These are phyloP conservation scores for Russula compacta DNA, from an alignment of 768 basidiomycete genomes.

Conservation along the genomic window DNA sequence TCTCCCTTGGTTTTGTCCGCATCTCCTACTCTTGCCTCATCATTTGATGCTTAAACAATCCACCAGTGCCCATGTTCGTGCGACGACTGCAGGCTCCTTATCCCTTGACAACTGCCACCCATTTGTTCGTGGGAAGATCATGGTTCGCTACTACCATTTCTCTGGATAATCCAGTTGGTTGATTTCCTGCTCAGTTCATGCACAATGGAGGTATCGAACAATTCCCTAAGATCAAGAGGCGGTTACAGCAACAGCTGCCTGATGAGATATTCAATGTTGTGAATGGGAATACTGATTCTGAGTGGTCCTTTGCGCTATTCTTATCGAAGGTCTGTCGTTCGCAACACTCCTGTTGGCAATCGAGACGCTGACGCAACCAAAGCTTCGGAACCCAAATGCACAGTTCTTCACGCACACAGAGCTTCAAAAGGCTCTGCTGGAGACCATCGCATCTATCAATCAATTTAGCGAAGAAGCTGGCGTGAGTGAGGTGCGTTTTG, in stretches of 20 bases:
- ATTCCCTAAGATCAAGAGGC: slow-evolving; percentile 73
- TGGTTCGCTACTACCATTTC: slow-evolving; percentile 43
- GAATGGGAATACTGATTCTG: slow-evolving; percentile 96
- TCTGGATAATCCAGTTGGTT: background rate
- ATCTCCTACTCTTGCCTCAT: background rate
- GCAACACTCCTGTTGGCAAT: background rate
- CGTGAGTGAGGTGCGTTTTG: slow-evolving; percentile 51
- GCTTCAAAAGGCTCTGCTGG: slow-evolving; percentile 79
- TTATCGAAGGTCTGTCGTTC: slow-evolving; percentile 57
- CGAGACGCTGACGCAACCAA: background rate
- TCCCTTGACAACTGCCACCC: slow-evolving; percentile 94
- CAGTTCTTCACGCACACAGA: slow-evolving; percentile 60
- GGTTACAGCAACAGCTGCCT: slow-evolving; percentile 61
- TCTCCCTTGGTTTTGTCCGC: slow-evolving; percentile 89
- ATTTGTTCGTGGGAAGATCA: slow-evolving; percentile 83
- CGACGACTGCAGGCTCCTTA: slow-evolving; percentile 87
- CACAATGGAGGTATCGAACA: slow-evolving; percentile 92
- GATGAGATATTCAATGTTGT: slow-evolving; percentile 84
- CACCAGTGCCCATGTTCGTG: slow-evolving; percentile 78
- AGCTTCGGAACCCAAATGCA: slow-evolving; percentile 79
- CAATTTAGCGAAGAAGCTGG: slow-evolving; percentile 60
- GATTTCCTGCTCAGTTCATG: slow-evolving; percentile 62
- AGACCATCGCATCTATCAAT: slow-evolving; percentile 78
- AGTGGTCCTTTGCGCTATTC: slow-evolving; percentile 94
- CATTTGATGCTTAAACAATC: background rate